These are phyloP conservation scores for Esteya vermicola DNA, from an alignment of 2,329 filamentous ascomycete genomes.

Conservation along the genomic window DNA sequence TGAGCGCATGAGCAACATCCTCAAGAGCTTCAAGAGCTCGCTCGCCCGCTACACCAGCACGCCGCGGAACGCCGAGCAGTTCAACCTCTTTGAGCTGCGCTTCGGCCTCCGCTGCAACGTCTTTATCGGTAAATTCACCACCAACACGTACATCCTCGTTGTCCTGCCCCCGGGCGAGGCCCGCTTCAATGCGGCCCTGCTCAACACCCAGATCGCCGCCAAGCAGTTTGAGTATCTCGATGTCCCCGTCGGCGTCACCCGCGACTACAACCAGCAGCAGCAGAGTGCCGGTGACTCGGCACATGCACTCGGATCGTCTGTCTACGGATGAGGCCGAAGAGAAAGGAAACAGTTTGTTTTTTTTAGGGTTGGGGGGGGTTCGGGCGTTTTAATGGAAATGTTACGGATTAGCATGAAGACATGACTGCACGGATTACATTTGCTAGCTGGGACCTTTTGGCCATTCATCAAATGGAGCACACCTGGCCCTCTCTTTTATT, in stretches of 20 bases:
- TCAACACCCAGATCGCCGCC: constrained; percentile 79
- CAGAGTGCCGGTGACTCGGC: neutral
- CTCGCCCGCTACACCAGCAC: constrained; percentile 63
- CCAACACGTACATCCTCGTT: constrained; percentile 92
- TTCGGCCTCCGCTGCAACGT: constrained; percentile 69
- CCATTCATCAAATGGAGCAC: no score
- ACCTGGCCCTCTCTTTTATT: no score
- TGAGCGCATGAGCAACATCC: constrained; percentile 88
- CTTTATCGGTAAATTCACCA: constrained; percentile 90
- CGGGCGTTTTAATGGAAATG: no score
- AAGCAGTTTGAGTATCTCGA: constrained; percentile 64
- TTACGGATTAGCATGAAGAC: no score
- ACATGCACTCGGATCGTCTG: neutral
- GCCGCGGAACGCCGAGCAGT: constrained; percentile 69
- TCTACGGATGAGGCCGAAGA: constrained; percentile 1
- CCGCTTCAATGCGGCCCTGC: constrained; percentile 75
- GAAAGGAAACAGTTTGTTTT: no score
- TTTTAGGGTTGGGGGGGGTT: no score
- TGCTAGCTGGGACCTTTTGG: no score
- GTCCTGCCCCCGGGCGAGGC: constrained; percentile 84
- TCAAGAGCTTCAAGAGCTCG: constrained; percentile 95
- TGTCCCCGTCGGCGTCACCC: constrained; percentile 25
- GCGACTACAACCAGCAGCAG: constrained; percentile 8
- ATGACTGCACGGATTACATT: no score
- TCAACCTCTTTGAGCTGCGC: constrained; percentile 69